Base-by-base conservation (phyloP, 139 green algal species). In the Chlorella sorokiniana region DNA sequence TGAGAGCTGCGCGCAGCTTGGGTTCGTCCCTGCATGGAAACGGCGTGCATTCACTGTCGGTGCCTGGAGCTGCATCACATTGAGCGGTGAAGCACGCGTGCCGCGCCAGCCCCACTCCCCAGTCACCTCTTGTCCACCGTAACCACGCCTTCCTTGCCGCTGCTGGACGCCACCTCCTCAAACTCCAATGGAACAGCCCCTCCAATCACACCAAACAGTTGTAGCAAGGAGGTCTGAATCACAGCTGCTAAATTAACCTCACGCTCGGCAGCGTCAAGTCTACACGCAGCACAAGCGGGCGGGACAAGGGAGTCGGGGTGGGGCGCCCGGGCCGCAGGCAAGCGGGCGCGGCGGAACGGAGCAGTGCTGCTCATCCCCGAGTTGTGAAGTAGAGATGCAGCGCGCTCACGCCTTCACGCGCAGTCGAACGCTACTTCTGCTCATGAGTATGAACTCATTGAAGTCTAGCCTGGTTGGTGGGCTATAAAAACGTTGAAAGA, bases 101-200 rank as follows among this genome's bases (percentile, higher is more conserved):
- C n/a, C n/a, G n/a, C n/a, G n/a, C n/a, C n/a, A n/a, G n/a, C n/a
- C n/a, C n/a, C n/a, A n/a, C n/a, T n/a, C 18, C 18, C 56, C 23
- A 6, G 18, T 29, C 71, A 78, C 71, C 71, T 48, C 51, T 78
- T 78, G 71, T 78, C 71, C 71, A 78, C 16, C 25, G 3, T 29
- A 1, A 78, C 2, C 0, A 68, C 35, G 25, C 23, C 69, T 14
- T 56, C 38, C 3, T 44, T 29, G 4, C 25, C n/a, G 10, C n/a
- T 44, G 42, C 31, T 41, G 5, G 4, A 54, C 9, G 71, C 7
- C 0, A 22, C 56, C 6, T 65, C 23, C n/a, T 33, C 51, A 37
- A 65, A 33, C 18, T 25, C 37, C 20, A 38, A 33, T 20, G 51
- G 54, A 1, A 78, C 27, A 3, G 71, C 51, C 11, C 51, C 71